These are phyloP conservation scores for Paxillus involutus DNA, from an alignment of 768 basidiomycete species.

Conservation along the genomic window DNA sequence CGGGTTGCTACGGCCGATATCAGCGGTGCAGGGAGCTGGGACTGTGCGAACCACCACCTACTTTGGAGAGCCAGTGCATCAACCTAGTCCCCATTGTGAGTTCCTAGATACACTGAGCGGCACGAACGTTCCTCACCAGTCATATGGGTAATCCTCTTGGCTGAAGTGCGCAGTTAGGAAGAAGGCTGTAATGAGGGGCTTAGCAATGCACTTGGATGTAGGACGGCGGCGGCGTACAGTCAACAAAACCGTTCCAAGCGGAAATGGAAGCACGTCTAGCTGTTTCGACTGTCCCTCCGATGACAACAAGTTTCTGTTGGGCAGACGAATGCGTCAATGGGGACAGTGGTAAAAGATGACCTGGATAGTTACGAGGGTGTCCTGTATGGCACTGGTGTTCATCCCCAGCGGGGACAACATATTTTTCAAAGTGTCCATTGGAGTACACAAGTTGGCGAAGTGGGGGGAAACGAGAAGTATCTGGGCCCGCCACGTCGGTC, in stretches of 20 bases:
- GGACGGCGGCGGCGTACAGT: slow-evolving; percentile 48
- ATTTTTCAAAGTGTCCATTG: slow-evolving; percentile 71
- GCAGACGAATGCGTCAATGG: slow-evolving; percentile 2
- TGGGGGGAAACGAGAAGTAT: slow-evolving; percentile 33
- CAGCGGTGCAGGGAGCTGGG: slow-evolving; percentile 11
- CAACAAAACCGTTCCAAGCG: slow-evolving; percentile 88
- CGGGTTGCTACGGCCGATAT: slow-evolving; percentile 66
- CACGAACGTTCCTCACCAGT: slow-evolving; percentile 52
- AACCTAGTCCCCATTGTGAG: slow-evolving; percentile 47
- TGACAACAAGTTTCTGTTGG: slow-evolving; percentile 80
- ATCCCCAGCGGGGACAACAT: slow-evolving; percentile 70
- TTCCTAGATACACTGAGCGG: background rate
- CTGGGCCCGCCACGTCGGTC: slow-evolving; percentile 33
- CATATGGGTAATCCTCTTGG: slow-evolving; percentile 85
- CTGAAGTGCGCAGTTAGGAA: slow-evolving; percentile 89
- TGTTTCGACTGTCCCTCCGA: slow-evolving; percentile 87
- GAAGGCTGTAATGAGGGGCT: slow-evolving; percentile 53
- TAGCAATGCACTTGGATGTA: slow-evolving; percentile 3
- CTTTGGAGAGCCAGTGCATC: slow-evolving; percentile 90
- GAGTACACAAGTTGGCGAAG: slow-evolving; percentile 28
- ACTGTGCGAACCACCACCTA: slow-evolving; percentile 22
- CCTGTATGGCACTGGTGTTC: slow-evolving; percentile 70
- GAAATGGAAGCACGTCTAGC: slow-evolving; percentile 78
- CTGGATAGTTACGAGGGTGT: slow-evolving; percentile 60
- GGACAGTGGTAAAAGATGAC: background rate